phyloP scores from a whole-genome alignment of 2,329 filamentous ascomycete genomes.

The Sphaerostilbella broomeana region DNA sequence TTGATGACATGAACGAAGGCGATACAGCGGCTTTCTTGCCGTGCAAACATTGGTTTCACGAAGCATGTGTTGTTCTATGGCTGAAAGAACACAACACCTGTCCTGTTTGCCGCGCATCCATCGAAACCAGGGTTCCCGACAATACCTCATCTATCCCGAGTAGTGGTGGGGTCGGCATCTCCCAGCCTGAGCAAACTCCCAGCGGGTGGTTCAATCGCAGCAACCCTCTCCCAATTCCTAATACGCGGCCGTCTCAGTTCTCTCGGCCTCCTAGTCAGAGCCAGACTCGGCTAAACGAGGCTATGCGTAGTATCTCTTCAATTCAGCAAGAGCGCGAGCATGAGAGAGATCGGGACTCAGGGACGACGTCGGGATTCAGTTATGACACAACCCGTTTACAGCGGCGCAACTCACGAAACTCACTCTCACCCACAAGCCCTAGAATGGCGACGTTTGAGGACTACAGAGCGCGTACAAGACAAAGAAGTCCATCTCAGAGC shows the following conservation, averaged over 20 bases:
- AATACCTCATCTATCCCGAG: not conserved
- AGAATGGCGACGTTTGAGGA: constrained; percentile 23
- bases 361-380: constrained; percentile 21
- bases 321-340: constrained; percentile 21
- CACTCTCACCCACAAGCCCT: constrained; percentile 33
- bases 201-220: not conserved
- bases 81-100: constrained; percentile 88
- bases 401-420: constrained; percentile 33
- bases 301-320: constrained; percentile 24
- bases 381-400: constrained; percentile 30
- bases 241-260: constrained; percentile 14
- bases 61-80: constrained; percentile 75
- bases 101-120: constrained; percentile 65
- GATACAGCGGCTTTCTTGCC: constrained; percentile 72
- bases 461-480: constrained; percentile 28
- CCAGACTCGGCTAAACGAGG: constrained; percentile 25
- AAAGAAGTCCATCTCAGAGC: constrained; percentile 34
- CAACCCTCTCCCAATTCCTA: constrained; percentile 9
- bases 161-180: not conserved
- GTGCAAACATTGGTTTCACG: constrained; percentile 93
- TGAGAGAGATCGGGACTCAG: constrained; percentile 21
- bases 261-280: constrained; percentile 23
- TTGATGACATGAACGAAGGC: constrained; percentile 70
- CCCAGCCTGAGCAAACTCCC: not conserved
- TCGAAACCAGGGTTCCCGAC: constrained; percentile 39